Evolutionary conservation across 768 basidiomycete genomes (phyloP).

Genomic region (Boletus coccyginus): DNA sequence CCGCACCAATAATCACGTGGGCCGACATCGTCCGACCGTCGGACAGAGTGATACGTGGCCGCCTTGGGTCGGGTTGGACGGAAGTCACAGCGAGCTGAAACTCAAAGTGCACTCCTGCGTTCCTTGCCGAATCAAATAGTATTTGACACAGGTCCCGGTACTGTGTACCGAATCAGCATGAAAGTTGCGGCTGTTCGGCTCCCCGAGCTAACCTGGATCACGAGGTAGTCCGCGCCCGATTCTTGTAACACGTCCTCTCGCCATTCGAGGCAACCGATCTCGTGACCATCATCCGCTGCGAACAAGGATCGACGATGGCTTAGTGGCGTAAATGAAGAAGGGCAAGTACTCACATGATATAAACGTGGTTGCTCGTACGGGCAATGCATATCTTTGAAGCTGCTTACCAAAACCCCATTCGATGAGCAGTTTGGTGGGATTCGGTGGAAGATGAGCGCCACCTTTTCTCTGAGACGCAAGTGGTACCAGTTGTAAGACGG

Average conservation of each 20-base stretch:
- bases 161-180: slow-evolving; percentile 29
- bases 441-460: slow-evolving; percentile 53
- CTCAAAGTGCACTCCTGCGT: slow-evolving; percentile 50
- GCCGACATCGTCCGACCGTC: slow-evolving; percentile 45
- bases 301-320: slow-evolving; percentile 3
- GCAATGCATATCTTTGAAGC: slow-evolving; percentile 35
- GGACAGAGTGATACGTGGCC: slow-evolving; percentile 34
- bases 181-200: background rate
- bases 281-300: slow-evolving; percentile 42
- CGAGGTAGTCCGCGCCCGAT: slow-evolving; percentile 52
- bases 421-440: slow-evolving; percentile 54
- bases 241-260: slow-evolving; percentile 49
- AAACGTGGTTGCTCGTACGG: slow-evolving; percentile 25
- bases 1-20: slow-evolving; percentile 62
- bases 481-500: background rate
- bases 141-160: slow-evolving; percentile 53
- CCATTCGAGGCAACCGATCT: slow-evolving; percentile 47
- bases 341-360: slow-evolving; percentile 18
- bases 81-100: slow-evolving; percentile 40
- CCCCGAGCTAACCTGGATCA: slow-evolving; percentile 41
- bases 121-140: slow-evolving; percentile 45
- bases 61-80: slow-evolving; percentile 31
- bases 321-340: background rate
- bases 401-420: slow-evolving; percentile 55
- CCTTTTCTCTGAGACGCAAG: slow-evolving; percentile 31